Evolutionary conservation across 1,284 basidiomycete genomes (phyloP).

Genomic region (Austroboletus niveus): DNA sequence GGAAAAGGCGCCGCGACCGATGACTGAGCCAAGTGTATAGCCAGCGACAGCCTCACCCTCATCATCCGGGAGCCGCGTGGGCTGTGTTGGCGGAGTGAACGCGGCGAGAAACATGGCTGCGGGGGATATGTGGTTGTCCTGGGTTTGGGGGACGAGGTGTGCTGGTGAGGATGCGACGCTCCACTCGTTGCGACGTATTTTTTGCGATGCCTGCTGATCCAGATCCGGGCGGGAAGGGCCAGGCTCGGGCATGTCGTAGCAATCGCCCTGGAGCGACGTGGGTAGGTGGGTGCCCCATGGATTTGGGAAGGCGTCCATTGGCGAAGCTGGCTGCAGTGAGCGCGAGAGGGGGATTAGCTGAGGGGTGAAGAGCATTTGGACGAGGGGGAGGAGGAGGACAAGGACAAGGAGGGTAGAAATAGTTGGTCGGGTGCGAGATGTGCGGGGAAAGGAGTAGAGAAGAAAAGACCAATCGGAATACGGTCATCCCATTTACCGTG

Average conservation of each 20-base stretch:
- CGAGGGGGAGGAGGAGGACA: too few relatives aligned
- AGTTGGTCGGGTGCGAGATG: background rate
- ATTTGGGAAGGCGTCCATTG: slow-evolving; percentile 4
- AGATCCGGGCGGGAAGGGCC: slow-evolving; percentile 21
- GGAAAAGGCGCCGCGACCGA: slow-evolving; percentile 88
- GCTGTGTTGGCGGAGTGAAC: slow-evolving; percentile 46
- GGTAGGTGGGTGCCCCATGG: slow-evolving; percentile 14
- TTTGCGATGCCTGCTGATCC: slow-evolving; percentile 27
- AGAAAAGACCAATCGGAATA: background rate
- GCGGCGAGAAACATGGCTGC: slow-evolving; percentile 78
- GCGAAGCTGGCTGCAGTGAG: background rate
- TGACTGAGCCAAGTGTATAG: slow-evolving; percentile 75
- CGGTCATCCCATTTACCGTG: slow-evolving; percentile 20
- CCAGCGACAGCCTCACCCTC: slow-evolving; percentile 62
- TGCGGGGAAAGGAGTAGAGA: slow-evolving; percentile 24
- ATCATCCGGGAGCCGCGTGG: slow-evolving; percentile 44
- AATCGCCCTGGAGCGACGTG: slow-evolving; percentile 1
- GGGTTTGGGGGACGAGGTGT: slow-evolving; percentile 8
- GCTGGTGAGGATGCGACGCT: background rate
- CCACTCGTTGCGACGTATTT: slow-evolving; percentile 13
- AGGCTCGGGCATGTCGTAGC: background rate
- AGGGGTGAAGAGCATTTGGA: slow-evolving; percentile 4
- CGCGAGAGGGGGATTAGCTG: slow-evolving; percentile 4
- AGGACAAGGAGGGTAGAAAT: slow-evolving; percentile 1
- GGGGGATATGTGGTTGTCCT: slow-evolving; percentile 49